Evolutionary conservation across 2,329 filamentous ascomycete genomes (phyloP), one percentile per base, ranked within the genome.

Genomic region (Escovopsis sp.): DNA sequence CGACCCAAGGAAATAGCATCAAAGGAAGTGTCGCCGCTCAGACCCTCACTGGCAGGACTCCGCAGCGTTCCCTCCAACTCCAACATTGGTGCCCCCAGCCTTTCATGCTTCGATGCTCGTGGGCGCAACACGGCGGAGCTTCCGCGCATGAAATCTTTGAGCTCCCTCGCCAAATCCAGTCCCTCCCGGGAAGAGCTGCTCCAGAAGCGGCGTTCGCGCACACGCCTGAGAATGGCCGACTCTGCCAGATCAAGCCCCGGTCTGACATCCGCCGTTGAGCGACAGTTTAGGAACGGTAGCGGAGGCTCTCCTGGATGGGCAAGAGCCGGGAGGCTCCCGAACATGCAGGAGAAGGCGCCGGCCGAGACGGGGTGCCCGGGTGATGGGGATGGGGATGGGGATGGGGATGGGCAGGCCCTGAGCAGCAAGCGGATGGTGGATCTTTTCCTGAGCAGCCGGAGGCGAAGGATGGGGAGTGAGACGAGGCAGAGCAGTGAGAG

Each of bases 371-470:
- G 33, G n/a, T 31, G 27, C 2, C 10, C 34, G 15, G 31, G 30
- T 9, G 27, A 39, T 19, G 17, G 31, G 14, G 17, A 36, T 28
- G 38, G 35, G 18, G 27, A 27, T 9, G 16, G 34, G 15, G 39
- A 40, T 23, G 18, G 37, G 37, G 52, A 57, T 27, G 48, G 51
- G 0, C 58, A 62, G 38, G 49, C 48, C 0, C 48, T 60, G 39
- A 63, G 63, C 3, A 66, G 66, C 43, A 62, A 62, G 48, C 55
- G 56, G 29, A 70, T 72, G 63, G 67, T 72, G 7, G 67, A 72
- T 35, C 39, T 65, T 33, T 72, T 72, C 45, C 51, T 72, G 19
- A 69, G 56, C 39, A 68, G 60, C 32, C 57, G 68, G 14, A 57
- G 62, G 13, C 62, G 50, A 40, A 55, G 58, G 11, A 58, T 62